These are phyloP conservation scores for Sarocladiaceae sp. DNA, from an alignment of 2,329 filamentous ascomycete genomes.

Conservation along the genomic window DNA sequence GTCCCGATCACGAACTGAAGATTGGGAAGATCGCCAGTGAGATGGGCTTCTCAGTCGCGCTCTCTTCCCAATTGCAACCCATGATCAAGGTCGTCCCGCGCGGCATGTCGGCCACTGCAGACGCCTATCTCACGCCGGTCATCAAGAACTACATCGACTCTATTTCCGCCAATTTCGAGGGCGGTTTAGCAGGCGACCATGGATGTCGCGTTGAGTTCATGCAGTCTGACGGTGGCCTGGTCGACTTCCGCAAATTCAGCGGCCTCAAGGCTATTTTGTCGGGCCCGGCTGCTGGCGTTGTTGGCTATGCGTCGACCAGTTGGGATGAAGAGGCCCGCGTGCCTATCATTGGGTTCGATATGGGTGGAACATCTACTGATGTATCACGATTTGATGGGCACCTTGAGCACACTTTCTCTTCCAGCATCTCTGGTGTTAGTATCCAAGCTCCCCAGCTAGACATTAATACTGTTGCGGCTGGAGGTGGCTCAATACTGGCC, in stretches of 20 bases:
- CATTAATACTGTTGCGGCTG: slow-evolving; percentile 62
- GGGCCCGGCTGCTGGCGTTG: slow-evolving; percentile 24
- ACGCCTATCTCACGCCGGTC: slow-evolving; percentile 38
- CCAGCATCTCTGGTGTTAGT: slow-evolving; percentile 63
- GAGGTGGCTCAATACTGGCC: slow-evolving; percentile 50
- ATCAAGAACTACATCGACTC: slow-evolving; percentile 33
- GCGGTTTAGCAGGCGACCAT: slow-evolving; percentile 14
- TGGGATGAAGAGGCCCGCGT: slow-evolving; percentile 20
- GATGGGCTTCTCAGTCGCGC: slow-evolving; percentile 34
- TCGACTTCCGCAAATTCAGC: slow-evolving; percentile 22
- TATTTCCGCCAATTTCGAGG: slow-evolving; percentile 13
- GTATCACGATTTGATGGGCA: slow-evolving; percentile 66
- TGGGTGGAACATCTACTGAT: slow-evolving; percentile 64
- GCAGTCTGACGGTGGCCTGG: slow-evolving; percentile 23
- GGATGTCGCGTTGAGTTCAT: slow-evolving; percentile 13
- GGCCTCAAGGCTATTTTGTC: slow-evolving; percentile 21
- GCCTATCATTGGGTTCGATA: slow-evolving; percentile 22
- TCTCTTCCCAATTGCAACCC: slow-evolving; percentile 20
- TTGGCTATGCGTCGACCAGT: slow-evolving; percentile 21
- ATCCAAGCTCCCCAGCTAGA: slow-evolving; percentile 65
- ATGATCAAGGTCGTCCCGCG: slow-evolving; percentile 40
- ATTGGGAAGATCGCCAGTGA: slow-evolving; percentile 29
- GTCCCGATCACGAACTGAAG: slow-evolving; percentile 52
- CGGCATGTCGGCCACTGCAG: slow-evolving; percentile 36
- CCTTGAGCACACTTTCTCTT: slow-evolving; percentile 68